Conservation (phyloP, 148 eudicot genomes). For the Suaeda aralocaspica region DNA sequence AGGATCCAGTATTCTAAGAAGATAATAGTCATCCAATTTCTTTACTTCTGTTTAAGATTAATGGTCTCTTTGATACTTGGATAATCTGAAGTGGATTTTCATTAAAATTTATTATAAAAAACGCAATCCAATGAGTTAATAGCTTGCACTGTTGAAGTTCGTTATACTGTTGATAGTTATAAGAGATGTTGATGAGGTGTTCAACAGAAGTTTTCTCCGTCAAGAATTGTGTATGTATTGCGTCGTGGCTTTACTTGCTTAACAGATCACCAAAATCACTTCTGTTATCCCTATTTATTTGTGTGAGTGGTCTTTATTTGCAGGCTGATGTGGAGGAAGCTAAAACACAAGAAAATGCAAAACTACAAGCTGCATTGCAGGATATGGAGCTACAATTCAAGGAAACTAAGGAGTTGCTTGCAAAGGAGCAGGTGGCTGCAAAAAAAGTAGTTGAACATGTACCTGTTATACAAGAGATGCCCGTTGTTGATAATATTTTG, state of each 20-base stretch:
- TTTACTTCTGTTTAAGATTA: too few relatives aligned
- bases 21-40: too few relatives aligned
- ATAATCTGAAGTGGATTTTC: too few relatives aligned
- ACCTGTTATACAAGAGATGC: constrained; percentile 82
- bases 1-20: neutral
- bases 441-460: constrained; percentile 57
- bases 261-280: neutral
- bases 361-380: constrained; percentile 63
- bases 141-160: too few relatives aligned
- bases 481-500: constrained; percentile 62
- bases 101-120: too few relatives aligned
- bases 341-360: constrained; percentile 76
- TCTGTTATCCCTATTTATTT: neutral
- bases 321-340: constrained; percentile 96
- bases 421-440: constrained; percentile 64
- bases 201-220: neutral
- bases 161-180: too few relatives aligned
- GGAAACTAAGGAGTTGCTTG: constrained; percentile 68
- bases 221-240: neutral
- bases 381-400: constrained; percentile 70
- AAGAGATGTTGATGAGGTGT: too few relatives aligned
- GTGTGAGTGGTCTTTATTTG: constrained; percentile 15
- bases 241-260: constrained; percentile 2
- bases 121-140: too few relatives aligned
- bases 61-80: too few relatives aligned